These are phyloP conservation scores for Nepenthes alata DNA, from an alignment of 179 eudicot genomes.

Conservation along the genomic window DNA sequence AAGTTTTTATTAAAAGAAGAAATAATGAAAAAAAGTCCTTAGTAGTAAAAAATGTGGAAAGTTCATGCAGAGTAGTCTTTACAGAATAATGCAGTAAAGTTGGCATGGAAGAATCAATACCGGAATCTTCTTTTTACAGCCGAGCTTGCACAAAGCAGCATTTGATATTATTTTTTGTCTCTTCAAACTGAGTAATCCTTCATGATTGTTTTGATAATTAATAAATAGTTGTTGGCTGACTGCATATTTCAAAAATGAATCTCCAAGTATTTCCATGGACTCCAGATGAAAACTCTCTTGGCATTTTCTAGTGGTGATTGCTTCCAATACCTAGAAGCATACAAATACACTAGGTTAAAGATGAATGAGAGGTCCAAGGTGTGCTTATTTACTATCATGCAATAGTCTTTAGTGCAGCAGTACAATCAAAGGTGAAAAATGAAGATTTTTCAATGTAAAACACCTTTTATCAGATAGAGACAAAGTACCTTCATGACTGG, in stretches of 20 bases:
- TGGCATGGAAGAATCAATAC: constrained; percentile 21
- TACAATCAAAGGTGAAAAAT: too few species aligned
- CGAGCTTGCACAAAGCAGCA: constrained; percentile 63
- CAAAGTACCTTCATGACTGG: constrained; percentile 50
- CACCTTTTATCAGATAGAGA: background rate
- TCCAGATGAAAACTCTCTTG: constrained; percentile 81
- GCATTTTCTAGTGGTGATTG: constrained; percentile 72
- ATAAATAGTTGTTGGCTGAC: constrained; percentile 66
- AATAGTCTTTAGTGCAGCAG: background rate
- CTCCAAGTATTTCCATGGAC: constrained; percentile 94
- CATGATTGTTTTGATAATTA: constrained; percentile 50
- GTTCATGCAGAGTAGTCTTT: too few species aligned
- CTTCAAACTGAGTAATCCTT: constrained; percentile 68
- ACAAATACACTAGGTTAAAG: background rate
- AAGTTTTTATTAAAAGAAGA: too few species aligned
- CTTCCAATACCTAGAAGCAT: constrained; percentile 67
- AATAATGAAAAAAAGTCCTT: too few species aligned
- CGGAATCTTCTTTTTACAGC: constrained; percentile 64
- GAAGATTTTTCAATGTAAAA: too few species aligned
- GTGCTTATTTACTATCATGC: background rate
- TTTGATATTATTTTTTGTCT: constrained; percentile 56
- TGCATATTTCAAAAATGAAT: constrained; percentile 87
- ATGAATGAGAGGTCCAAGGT: background rate
- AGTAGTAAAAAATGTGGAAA: too few species aligned
- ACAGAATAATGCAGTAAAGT: too few species aligned